Percentiles rank a stretch among this genome's conserved stretches.
Conservation (phyloP, 345 rosid species). For the Ceriops decandra region DNA sequence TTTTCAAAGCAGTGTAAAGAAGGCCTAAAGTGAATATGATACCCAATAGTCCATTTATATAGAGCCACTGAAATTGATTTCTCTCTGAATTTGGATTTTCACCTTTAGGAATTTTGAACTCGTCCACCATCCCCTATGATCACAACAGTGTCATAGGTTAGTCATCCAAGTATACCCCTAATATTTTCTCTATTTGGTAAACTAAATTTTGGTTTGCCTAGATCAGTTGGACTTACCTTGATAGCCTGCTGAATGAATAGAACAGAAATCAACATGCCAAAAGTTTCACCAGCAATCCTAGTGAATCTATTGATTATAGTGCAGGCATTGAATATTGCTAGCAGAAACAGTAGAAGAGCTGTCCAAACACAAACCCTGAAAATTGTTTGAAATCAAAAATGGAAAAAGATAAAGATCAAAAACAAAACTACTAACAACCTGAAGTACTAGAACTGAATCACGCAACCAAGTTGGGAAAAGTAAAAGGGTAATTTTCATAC, state of each 20-base stretch:
- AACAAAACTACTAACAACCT: not conserved
- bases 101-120: conserved; percentile 47
- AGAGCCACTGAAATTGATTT: conserved; percentile 65
- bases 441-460: too few relatives aligned
- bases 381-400: not conserved
- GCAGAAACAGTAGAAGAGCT: conserved; percentile 59
- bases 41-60: conserved; percentile 66
- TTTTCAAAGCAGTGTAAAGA: conserved; percentile 58
- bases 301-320: conserved; percentile 70
- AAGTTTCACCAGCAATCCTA: conserved; percentile 75
- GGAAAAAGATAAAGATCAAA: not conserved
- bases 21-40: conserved; percentile 68
- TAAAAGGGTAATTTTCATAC: conserved; percentile 20
- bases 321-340: conserved; percentile 60
- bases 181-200: not conserved
- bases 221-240: conserved; percentile 34
- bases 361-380: conserved; percentile 94
- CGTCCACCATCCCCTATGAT: conserved; percentile 62
- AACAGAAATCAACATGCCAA: conserved; percentile 77
- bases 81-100: conserved; percentile 41
- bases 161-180: not conserved
- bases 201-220: not conserved
- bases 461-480: not conserved
- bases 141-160: conserved; percentile 2
- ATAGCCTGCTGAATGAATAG: conserved; percentile 84